A percentile compares a stretch with the other conserved stretches of the same genome.
Conservation (phyloP, 257 asterid genomes). For the Solanum peruvianum region DNA sequence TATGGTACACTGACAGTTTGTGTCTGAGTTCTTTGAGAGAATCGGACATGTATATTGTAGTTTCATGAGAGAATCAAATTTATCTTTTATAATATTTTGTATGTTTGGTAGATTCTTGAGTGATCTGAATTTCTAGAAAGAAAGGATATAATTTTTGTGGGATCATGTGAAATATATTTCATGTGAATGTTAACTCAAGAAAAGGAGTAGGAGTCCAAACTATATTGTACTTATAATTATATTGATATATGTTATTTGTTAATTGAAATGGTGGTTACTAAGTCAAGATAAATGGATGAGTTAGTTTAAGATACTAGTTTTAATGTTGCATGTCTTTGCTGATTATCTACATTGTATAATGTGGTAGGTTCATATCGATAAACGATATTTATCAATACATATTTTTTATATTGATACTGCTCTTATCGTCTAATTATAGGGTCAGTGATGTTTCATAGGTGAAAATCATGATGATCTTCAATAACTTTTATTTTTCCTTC, state of each 20-base stretch:
- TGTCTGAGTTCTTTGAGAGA: background rate
- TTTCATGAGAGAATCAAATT: background rate
- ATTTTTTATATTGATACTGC: rapidly evolving
- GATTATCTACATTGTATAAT: too few relatives aligned
- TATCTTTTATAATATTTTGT: too few relatives aligned
- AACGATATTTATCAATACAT: too few relatives aligned
- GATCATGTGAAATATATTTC: background rate
- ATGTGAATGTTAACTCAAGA: background rate
- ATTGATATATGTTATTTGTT: background rate
- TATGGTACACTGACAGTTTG: background rate
- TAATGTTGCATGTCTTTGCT: background rate
- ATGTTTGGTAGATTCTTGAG: background rate
- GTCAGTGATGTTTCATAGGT: background rate
- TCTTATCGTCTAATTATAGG: too few relatives aligned
- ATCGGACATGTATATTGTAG: background rate
- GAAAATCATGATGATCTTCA: too few relatives aligned
- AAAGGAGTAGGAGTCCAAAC: background rate
- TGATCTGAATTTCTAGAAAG: background rate
- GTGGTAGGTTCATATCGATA: background rate
- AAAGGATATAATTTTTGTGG: background rate
- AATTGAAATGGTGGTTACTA: background rate
- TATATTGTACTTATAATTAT: too few relatives aligned
- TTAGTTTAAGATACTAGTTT: too few relatives aligned
- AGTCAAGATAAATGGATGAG: background rate
- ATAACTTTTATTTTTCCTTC: too few relatives aligned